Conservation (phyloP, 2,329 filamentous ascomycete species). For the Aspergillus ibericus region DNA sequence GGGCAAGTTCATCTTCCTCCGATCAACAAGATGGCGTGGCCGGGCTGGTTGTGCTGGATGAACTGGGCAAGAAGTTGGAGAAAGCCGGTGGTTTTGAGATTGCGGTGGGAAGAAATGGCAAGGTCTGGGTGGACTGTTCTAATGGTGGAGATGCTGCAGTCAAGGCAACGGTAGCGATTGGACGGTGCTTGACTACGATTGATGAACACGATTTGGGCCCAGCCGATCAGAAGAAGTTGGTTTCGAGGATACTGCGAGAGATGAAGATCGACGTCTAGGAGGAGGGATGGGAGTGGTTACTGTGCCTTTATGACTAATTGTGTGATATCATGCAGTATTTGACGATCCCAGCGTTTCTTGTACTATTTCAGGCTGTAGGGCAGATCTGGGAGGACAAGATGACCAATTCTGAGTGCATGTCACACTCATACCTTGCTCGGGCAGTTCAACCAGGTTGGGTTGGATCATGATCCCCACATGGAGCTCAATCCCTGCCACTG, state of each 20-base stretch:
- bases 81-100: slow-evolving; percentile 73
- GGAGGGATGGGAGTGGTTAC: background rate
- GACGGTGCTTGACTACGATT: slow-evolving; percentile 73
- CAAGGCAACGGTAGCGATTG: slow-evolving; percentile 73
- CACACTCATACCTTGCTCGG: too few species aligned
- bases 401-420: too few species aligned
- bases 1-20: slow-evolving; percentile 42
- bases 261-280: slow-evolving; percentile 33
- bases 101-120: slow-evolving; percentile 88
- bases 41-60: slow-evolving; percentile 72
- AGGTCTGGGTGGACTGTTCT: slow-evolving; percentile 81
- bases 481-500: too few species aligned
- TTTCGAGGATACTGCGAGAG: slow-evolving; percentile 44
- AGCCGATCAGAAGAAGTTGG: slow-evolving; percentile 49
- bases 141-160: slow-evolving; percentile 56
- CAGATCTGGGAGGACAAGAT: too few species aligned
- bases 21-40: slow-evolving; percentile 52
- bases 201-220: slow-evolving; percentile 59
- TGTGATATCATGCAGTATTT: background rate
- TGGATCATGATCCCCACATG: too few species aligned
- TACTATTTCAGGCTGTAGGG: background rate
- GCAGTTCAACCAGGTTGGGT: too few species aligned
- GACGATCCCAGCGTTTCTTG: background rate
- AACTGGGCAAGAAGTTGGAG: slow-evolving; percentile 72
- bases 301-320: background rate